Base-by-base conservation (phyloP, 2,329 filamentous ascomycete genomes). In the Colletotrichum australisinense region DNA sequence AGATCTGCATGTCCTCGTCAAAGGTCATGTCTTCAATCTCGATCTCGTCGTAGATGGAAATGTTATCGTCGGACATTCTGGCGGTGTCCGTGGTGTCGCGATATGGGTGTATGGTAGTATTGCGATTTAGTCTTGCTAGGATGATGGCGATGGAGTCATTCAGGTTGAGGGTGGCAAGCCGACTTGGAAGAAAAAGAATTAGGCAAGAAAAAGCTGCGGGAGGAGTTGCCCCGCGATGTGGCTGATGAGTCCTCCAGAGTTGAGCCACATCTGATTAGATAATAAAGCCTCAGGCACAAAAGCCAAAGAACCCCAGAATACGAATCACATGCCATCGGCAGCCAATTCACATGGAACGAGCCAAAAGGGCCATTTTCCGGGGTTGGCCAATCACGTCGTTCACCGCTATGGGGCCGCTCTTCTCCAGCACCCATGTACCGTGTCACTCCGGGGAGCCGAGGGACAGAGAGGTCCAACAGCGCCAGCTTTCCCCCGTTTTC, bases 21-120 rank as follows among this genome's bases (percentile, higher is more conserved):
- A 91, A 98, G 79, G 94, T 97, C 95, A 98, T 97, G 84, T 99
- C 97, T 83, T 98, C 96, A 86, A 98, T 98, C 83, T 98, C 96
- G 84, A 98, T 96, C 84, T 98, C 96, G 80, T 98, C 96, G 87
- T 98, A 98, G 82, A 98, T 94, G 77, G 93, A 91, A 70, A 93
- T 83, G 66, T 90, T 88, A 76, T 93, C 89, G 80, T 92, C 91
- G 46, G 91, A 87, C 90, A 92, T 92, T 69, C 77, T 85, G 16
- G 35, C 26, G 46, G 30, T 32, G 30, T 32, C 30, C 30, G 5
- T 9, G 9, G 0, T 16, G 8, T 14, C 38, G 60, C 22, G 38
- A 35, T 19, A 32, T 22, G 22, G 7, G 8, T 46, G 26, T n/a
- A 16, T 65, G 26, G 16, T 53, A 49, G 3, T 46, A 26, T 65